Evolutionary conservation across 768 basidiomycete genomes (phyloP), one percentile per base, ranked within the genome.

Genomic region (Mycena albidolilacea): DNA sequence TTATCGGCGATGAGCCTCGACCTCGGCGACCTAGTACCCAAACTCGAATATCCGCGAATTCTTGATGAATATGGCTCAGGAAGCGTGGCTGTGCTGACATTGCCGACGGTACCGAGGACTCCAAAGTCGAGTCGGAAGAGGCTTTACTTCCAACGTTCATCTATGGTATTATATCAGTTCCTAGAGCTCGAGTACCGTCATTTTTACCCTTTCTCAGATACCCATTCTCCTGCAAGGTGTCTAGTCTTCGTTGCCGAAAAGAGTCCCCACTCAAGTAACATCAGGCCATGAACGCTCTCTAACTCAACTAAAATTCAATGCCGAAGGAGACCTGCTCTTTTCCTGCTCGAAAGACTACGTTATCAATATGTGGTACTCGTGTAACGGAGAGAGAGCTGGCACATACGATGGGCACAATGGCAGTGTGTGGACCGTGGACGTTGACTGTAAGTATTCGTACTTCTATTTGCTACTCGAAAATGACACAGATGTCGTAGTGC

Each of bases 391-490:
- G 86, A 89, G 98, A 70, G 83, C 99, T 77, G 98, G 98, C 44
- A 99, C 98, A 70, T 98, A 98, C 80, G 91, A 95, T 59, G 98
- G 97, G 52, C 92, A 98, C 83, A 99, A 99, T 79, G 98, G 98
- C 68, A 88, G 94, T 0, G 94, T 99, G 37, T 99, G 98, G 98
- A 97, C 97, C 64, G 90, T 97, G 76, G 97, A 97, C 82, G 91
- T 96, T 64, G 98, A 99, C 87, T 92, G 97, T 98, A 38, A 38
- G 35, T 21, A 84, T 83, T 95, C 86, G 70, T 54, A 44, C 38
- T 70, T 67, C 39, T 37, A 43, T 38, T 41, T 59, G 17, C 57
- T 41, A 10, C 14, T n/a, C 52, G 10, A 19, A 50, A 63, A 21
- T 68, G 64, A 69, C 59, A 37, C 9, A 11, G 41, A 50, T 30